A percentile compares a stretch with the other conserved stretches of the same genome.
phyloP scores from a whole-genome alignment of 768 basidiomycete genomes.

The Tephrocybe sp. region DNA sequence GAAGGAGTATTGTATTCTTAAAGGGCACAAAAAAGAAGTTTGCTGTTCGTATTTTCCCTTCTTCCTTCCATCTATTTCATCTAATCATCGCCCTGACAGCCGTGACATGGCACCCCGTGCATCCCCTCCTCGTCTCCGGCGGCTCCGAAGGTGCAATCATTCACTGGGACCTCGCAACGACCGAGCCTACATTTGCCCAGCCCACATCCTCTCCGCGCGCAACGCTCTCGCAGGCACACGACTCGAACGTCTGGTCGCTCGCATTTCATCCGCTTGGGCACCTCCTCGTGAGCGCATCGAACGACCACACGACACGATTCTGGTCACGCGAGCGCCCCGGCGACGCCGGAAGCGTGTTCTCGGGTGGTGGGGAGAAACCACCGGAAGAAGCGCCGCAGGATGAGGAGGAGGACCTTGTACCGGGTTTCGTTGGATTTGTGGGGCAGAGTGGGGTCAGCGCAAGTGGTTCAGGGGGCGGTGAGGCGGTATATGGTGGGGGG shows the following conservation, averaged over 20 bases:
- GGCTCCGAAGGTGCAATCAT: conserved; percentile 93
- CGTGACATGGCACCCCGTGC: conserved; percentile 94
- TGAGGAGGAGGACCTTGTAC: conserved; percentile 78
- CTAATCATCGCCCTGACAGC: conserved; percentile 42
- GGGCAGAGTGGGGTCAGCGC: conserved; percentile 16
- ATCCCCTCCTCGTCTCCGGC: conserved; percentile 89
- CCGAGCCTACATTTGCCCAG: conserved; percentile 47
- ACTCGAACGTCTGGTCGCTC: conserved; percentile 96
- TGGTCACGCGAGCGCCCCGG: conserved; percentile 93
- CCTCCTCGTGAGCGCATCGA: conserved; percentile 90
- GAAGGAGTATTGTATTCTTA: conserved; percentile 90
- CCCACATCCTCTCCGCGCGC: conserved; percentile 65
- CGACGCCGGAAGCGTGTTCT: conserved; percentile 76
- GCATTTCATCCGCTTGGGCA: conserved; percentile 96
- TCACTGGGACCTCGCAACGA: conserved; percentile 87
- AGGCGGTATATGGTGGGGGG: conserved; percentile 38
- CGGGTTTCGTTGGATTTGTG: conserved; percentile 61
- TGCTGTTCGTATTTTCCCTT: conserved; percentile 65
- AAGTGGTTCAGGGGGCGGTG: conserved; percentile 20
- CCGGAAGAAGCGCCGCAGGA: conserved; percentile 68
- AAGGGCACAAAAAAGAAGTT: conserved; percentile 98
- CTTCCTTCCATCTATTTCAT: neutral
- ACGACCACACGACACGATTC: conserved; percentile 99
- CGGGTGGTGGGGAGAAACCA: conserved; percentile 82
- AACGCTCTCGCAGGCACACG: conserved; percentile 93